Base-by-base conservation (phyloP, 805 yeast species). In the Pichia pseudocactophila region DNA sequence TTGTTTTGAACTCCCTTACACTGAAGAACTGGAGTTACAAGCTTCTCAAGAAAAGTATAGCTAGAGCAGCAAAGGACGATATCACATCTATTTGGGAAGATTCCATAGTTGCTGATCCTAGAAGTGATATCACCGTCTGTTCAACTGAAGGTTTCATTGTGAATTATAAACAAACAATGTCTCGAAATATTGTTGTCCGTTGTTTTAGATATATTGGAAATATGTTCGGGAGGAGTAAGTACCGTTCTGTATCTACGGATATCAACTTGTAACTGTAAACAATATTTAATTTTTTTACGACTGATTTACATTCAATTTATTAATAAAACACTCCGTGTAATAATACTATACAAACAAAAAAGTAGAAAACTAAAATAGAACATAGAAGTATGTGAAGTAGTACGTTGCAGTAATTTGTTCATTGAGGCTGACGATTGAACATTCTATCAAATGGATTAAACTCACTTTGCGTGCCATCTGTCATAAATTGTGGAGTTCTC, bases 1-100 rank as follows among this genome's bases (percentile, higher is more conserved):
- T 90, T 18, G 89, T 92, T 22, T 53, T 81, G 36, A 83, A 84
- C 48, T 87, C 96, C 0, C 66, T 90, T 46, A 58, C 77, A 53
- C 66, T 90, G 52, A 83, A 82, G 56, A 63, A 65, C 37, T 87
- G 90, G 88, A 70, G 53, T 30, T 59, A 46, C 1, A 10, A 40
- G 25, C 28, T 35, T 4, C 13, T 37, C 5, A 41, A 33, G 15
- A 26, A 32, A 4, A 34, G 34, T 4, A 27, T 20, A 12, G 17
- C 37, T 12, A 33, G 30, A 10, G 12, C 3, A 16, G 30, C 10
- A 12, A 16, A 44, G 19, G 22, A 30, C 18, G 17, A 22, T 1
- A 34, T 41, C 3, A 44, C 45, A 30, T 12, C 37, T 7, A 51
- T 49, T 40, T 34, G 49, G 39, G 51, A 54, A 34, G 40, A 40